Evolutionary conservation across 2,329 filamentous ascomycete genomes (phyloP), one percentile per base, ranked within the genome.

Genomic region (Fusarium vanettenii): DNA sequence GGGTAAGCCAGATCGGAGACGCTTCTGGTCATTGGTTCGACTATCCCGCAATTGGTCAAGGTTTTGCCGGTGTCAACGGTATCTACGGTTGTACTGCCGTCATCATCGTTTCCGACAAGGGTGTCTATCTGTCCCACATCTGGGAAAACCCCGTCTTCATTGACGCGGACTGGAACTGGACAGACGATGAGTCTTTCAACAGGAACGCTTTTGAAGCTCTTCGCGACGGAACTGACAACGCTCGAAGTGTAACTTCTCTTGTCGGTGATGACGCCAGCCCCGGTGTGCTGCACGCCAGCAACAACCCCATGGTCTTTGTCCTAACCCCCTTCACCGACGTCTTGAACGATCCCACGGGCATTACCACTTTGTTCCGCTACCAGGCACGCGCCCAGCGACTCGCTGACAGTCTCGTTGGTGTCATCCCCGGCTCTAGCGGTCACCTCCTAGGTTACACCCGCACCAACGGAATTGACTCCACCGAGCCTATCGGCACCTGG

Each of bases 61-160:
- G 45, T 1, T 55, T 35, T 8, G 75, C 66, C 1, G 75, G 75
- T 6, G 73, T 78, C 27, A 78, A 78, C 14, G 76, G 75, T 0
- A 62, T 77, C 14, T 78, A 77, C 6, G 75, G 75, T 2, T 77
- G 75, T 2, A 78, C 75, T 0, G 66, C 73, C 5, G 75, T 77
- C 2, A 71, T 77, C 16, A 76, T 77, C 4, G 60, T 39, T 0
- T 77, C 75, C 4, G 56, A 76, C 5, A 37, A 48, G 27, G 75
- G 75, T 14, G 67, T 69, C 4, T 77, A 77, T 35, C 33, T 77
- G 1, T 77, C 75, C 1, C 75, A 77, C 7, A 77, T 77, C 35
- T 77, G 75, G 75, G 75, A 77, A n/a, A 60, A 43, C 20, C 75
- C 75, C 2, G 72, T 69, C 2, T 77, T 77, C 13, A 70, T 71